phyloP scores from a whole-genome alignment of 2,329 filamentous ascomycete genomes.

The Botrytis sinoallii region DNA sequence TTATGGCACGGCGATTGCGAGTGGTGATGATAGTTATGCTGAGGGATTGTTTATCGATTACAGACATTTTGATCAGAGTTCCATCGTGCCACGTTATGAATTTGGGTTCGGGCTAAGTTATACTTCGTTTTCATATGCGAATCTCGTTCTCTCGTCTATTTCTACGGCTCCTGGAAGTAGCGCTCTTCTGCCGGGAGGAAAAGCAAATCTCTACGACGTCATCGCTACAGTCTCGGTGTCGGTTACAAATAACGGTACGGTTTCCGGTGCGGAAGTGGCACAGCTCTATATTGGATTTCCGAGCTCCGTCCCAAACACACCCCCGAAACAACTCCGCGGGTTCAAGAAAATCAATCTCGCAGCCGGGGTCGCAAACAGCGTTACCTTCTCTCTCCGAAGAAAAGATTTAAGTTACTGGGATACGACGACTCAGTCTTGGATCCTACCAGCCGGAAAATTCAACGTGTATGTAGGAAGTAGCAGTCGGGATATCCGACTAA shows the following conservation, averaged over 20 bases:
- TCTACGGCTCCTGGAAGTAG: conserved; percentile 17
- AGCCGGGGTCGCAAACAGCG: conserved; percentile 44
- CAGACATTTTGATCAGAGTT: conserved; percentile 47
- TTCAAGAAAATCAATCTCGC: conserved; percentile 56
- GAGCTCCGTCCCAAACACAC: conserved; percentile 45
- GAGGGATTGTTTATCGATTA: conserved; percentile 54
- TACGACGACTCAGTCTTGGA: conserved; percentile 56
- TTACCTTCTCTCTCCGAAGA: conserved; percentile 43
- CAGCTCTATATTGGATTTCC: conserved; percentile 27
- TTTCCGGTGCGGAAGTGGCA: neutral
- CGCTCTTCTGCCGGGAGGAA: neutral
- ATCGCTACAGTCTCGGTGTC: neutral
- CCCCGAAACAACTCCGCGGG: conserved; percentile 57
- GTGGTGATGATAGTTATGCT: conserved; percentile 38
- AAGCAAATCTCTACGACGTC: neutral
- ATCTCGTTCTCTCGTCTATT: conserved; percentile 23
- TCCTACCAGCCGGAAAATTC: conserved; percentile 38
- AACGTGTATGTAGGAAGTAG: conserved; percentile 31
- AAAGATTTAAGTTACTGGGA: conserved; percentile 62
- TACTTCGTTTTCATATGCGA: conserved; percentile 47
- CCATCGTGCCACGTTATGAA: conserved; percentile 40
- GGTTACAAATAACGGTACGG: neutral
- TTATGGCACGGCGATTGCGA: conserved; percentile 42
- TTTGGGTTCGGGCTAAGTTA: conserved; percentile 54
- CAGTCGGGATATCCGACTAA: conserved; percentile 31